phyloP scores from a whole-genome alignment of 1,284 basidiomycete species.

The Anthracocystis setariae region DNA sequence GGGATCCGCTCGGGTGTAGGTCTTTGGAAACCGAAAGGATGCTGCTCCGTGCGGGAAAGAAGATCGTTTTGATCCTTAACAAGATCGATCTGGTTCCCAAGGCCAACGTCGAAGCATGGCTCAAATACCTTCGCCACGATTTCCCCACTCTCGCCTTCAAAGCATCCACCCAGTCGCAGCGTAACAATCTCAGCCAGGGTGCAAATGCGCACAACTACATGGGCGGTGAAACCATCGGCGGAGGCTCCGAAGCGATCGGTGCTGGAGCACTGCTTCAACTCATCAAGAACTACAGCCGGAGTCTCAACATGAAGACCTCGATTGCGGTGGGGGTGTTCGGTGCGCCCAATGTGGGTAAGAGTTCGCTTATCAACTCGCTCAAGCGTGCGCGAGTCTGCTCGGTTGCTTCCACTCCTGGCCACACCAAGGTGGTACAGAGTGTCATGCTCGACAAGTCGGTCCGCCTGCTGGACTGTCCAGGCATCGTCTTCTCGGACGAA shows the following conservation, averaged over 20 bases:
- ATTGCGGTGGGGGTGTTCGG: slow-evolving; percentile 90
- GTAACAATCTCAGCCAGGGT: slow-evolving; percentile 72
- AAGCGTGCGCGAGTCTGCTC: slow-evolving; percentile 78
- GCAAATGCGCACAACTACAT: slow-evolving; percentile 24
- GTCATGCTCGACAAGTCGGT: slow-evolving; percentile 92
- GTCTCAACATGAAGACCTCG: slow-evolving; percentile 57
- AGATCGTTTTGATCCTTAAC: slow-evolving; percentile 56
- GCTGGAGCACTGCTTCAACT: slow-evolving; percentile 79
- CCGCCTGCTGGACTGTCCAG: slow-evolving; percentile 92
- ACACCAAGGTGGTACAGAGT: slow-evolving; percentile 93
- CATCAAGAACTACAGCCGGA: slow-evolving; percentile 84
- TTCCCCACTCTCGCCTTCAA: slow-evolving; percentile 95
- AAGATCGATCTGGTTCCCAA: slow-evolving; percentile 78
- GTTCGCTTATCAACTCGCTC: slow-evolving; percentile 91
- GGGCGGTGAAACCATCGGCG: slow-evolving; percentile 20
- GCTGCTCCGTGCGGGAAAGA: slow-evolving; percentile 56
- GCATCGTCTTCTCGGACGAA: slow-evolving; percentile 75
- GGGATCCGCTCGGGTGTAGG: slow-evolving; percentile 72
- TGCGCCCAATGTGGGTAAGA: slow-evolving; percentile 97
- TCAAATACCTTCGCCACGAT: slow-evolving; percentile 86
- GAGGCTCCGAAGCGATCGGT: slow-evolving; percentile 69
- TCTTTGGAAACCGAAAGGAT: slow-evolving; percentile 57
- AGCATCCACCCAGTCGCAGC: slow-evolving; percentile 82
- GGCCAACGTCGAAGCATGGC: slow-evolving; percentile 88
- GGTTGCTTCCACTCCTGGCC: slow-evolving; percentile 94